Conservation (phyloP, 225 moss, liverwort and hornwort species). For the Neckera pumila region DNA sequence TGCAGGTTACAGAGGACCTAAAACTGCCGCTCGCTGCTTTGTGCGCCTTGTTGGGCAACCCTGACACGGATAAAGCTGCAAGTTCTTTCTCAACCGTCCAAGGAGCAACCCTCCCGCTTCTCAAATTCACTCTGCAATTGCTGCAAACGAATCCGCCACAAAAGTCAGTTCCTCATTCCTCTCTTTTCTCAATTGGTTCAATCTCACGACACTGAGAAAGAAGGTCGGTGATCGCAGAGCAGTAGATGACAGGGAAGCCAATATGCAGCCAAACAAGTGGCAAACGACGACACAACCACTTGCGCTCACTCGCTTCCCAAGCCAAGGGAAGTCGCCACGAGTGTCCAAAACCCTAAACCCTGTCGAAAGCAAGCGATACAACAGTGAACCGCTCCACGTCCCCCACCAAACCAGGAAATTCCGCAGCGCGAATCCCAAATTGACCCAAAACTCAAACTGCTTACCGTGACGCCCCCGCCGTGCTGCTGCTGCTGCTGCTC, state of each 20-base stretch:
- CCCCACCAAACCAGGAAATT: neutral
- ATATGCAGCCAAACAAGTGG: neutral
- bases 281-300: neutral
- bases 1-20: neutral
- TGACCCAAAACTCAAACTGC: neutral
- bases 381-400: neutral
- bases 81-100: constrained; percentile 13
- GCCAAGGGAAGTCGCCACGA: neutral
- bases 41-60: neutral
- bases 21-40: neutral
- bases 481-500: neutral
- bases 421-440: neutral
- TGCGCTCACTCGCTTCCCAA: neutral
- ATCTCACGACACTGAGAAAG: neutral
- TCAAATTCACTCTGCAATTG: neutral
- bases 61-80: constrained; percentile 6
- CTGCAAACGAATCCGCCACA: constrained; percentile 6
- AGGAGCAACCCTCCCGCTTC: constrained; percentile 1
- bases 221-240: neutral
- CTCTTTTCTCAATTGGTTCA: neutral
- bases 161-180: neutral
- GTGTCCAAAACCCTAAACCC: constrained; percentile 24
- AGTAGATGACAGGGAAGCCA: neutral
- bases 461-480: constrained; percentile 10
- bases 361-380: neutral